phyloP scores from a whole-genome alignment of 176 grass and related monocot species.

The Oryza meyeriana region DNA sequence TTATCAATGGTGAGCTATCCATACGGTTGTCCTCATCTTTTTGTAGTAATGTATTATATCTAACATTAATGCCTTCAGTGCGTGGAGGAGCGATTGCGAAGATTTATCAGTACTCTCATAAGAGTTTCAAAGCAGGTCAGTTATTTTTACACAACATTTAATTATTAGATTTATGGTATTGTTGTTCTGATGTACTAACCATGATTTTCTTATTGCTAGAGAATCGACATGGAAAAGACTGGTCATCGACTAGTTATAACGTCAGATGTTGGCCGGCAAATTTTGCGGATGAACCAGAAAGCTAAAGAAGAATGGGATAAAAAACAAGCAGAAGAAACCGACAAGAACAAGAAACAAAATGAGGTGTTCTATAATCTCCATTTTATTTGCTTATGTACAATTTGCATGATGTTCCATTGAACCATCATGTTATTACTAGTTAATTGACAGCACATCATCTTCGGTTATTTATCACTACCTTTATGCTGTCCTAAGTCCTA shows the following conservation, averaged over 20 bases:
- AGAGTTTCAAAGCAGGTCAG: conserved; percentile 91
- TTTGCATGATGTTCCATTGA: conserved; percentile 9
- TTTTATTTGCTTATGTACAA: background rate
- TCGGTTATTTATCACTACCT: background rate
- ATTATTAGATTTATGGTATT: conserved; percentile 21
- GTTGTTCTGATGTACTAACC: conserved; percentile 26
- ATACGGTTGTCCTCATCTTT: conserved; percentile 1
- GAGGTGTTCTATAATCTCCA: conserved; percentile 54
- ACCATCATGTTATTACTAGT: conserved; percentile 2
- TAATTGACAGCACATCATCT: background rate
- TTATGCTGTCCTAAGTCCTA: background rate
- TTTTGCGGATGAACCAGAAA: conserved; percentile 83
- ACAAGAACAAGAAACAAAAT: conserved; percentile 85
- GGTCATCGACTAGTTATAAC: conserved; percentile 78
- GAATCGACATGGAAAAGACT: conserved; percentile 85
- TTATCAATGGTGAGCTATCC: conserved; percentile 78
- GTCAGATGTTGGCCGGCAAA: conserved; percentile 85
- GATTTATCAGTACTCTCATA: conserved; percentile 85
- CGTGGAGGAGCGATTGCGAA: conserved; percentile 78
- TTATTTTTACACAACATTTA: background rate
- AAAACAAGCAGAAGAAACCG: conserved; percentile 84
- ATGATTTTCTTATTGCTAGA: conserved; percentile 53
- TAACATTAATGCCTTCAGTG: conserved; percentile 54
- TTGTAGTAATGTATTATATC: background rate
- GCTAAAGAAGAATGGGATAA: conserved; percentile 96